phyloP scores from a whole-genome alignment of 1,284 basidiomycete genomes.

The Sporisorium scitamineum region DNA sequence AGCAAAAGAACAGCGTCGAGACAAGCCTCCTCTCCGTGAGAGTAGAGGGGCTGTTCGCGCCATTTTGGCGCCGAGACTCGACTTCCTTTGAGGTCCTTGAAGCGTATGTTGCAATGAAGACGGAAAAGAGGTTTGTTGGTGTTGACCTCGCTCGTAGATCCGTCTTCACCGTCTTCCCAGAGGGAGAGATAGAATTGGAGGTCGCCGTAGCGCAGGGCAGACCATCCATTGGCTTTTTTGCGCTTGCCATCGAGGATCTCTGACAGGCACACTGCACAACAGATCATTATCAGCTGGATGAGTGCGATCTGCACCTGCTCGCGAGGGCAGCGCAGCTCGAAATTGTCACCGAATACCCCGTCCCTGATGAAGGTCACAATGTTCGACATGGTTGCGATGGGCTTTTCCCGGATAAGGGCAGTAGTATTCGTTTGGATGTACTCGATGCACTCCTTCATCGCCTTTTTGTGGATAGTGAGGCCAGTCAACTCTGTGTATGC shows the following conservation, averaged over 20 bases:
- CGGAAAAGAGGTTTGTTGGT: background rate
- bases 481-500: background rate
- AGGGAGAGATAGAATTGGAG: constrained; percentile 3
- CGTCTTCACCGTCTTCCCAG: background rate
- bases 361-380: background rate
- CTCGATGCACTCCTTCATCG: background rate
- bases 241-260: background rate
- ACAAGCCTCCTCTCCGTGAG: background rate
- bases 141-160: background rate
- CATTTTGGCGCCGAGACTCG: background rate
- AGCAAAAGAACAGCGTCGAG: constrained; percentile 3
- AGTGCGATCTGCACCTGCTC: background rate
- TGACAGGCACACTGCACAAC: background rate
- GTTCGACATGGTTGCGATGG: background rate
- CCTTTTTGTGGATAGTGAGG: background rate
- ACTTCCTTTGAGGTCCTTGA: background rate
- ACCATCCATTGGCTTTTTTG: no score
- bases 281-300: background rate
- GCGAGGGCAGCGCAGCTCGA: constrained; percentile 4
- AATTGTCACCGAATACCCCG: background rate
- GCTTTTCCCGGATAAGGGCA: background rate
- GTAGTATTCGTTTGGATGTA: background rate
- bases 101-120: constrained; percentile 4
- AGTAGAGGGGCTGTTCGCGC: constrained; percentile 7
- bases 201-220: background rate